Conservation (phyloP, 2,329 filamentous ascomycete genomes). For the Xylariales sp. region DNA sequence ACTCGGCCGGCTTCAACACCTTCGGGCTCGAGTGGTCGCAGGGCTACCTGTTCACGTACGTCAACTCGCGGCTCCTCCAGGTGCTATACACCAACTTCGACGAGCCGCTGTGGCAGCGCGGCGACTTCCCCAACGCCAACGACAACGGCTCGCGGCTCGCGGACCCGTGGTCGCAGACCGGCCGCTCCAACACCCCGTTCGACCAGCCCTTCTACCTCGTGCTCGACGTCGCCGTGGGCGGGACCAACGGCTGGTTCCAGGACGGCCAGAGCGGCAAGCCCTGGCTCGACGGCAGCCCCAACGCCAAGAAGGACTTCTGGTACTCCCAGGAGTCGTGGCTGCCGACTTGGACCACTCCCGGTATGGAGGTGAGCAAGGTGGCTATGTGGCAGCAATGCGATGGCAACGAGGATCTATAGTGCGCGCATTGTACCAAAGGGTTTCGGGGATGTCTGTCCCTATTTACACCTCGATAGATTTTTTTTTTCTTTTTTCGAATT, state of each 20-base stretch:
- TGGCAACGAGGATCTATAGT: constrained; percentile 45
- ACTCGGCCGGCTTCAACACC: constrained; percentile 64
- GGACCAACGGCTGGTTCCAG: constrained; percentile 79
- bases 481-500: too few relatives aligned
- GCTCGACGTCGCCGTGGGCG: constrained; percentile 70
- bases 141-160: constrained; percentile 61
- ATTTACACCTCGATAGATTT: too few relatives aligned
- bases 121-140: constrained; percentile 60
- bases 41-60: constrained; percentile 83
- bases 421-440: too few relatives aligned
- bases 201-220: constrained; percentile 74
- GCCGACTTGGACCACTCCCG: constrained; percentile 66
- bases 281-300: constrained; percentile 66
- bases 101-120: constrained; percentile 62
- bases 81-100: constrained; percentile 76
- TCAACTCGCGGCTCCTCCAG: constrained; percentile 75
- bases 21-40: constrained; percentile 84
- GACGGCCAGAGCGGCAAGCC: constrained; percentile 70
- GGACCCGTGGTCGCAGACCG: constrained; percentile 61
- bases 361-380: constrained; percentile 66
- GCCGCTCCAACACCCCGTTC: constrained; percentile 63
- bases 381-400: constrained; percentile 68
- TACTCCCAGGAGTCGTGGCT: constrained; percentile 59
- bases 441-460: too few relatives aligned
- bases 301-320: constrained; percentile 76